Conservation (phyloP, 208 protist species). For the Tritrichomonas musculus region DNA sequence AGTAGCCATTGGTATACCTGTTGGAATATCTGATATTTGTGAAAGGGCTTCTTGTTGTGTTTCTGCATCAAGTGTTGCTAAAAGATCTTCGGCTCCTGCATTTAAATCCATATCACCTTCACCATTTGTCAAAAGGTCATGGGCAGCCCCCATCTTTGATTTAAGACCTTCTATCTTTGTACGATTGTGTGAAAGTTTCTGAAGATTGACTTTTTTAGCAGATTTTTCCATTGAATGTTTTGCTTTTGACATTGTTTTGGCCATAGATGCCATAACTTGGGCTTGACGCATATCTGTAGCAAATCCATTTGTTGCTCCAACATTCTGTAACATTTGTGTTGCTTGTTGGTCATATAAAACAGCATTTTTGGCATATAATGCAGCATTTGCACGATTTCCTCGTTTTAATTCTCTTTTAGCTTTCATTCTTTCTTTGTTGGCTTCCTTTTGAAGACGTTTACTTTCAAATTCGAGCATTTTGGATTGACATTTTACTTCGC, state of each 20-base stretch:
- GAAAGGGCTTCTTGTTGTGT: not conserved
- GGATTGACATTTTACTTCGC: too few relatives aligned
- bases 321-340: not conserved
- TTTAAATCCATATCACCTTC: not conserved
- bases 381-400: not conserved
- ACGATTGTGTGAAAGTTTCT: not conserved
- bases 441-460: not conserved
- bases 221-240: not conserved
- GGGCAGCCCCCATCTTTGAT: not conserved
- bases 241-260: not conserved
- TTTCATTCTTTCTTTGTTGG: not conserved
- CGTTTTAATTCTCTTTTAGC: not conserved
- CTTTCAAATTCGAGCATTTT: not conserved
- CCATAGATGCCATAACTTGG: not conserved
- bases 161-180: not conserved
- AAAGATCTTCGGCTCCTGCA: not conserved
- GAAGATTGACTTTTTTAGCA: not conserved
- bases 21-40: not conserved
- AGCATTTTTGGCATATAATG: not conserved
- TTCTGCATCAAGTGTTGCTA: not conserved
- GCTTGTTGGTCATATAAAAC: not conserved
- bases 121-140: not conserved
- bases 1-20: too few relatives aligned
- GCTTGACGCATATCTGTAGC: not conserved
- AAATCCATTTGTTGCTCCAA: not conserved